phyloP scores from a whole-genome alignment of 2,329 filamentous ascomycete species.

The Paraphaeosphaeria sporulosa region DNA sequence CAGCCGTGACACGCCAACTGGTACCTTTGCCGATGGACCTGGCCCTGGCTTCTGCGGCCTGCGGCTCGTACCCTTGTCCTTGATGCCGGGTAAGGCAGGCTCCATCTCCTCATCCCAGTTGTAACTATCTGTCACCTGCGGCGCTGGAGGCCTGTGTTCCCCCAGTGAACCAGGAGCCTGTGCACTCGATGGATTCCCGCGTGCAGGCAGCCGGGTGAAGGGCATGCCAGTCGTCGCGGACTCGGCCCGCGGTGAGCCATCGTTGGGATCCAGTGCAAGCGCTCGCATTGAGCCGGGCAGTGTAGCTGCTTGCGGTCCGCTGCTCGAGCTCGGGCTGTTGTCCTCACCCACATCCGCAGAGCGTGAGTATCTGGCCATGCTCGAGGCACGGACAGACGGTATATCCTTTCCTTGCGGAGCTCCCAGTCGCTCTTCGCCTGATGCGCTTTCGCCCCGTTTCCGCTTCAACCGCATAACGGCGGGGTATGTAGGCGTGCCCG shows the following conservation, averaged over 20 bases:
- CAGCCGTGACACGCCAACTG: conserved; percentile 87
- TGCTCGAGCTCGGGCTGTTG: conserved; percentile 33
- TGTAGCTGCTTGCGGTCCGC: conserved; percentile 28
- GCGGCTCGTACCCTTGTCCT: conserved; percentile 38
- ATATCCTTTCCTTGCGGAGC: conserved; percentile 39
- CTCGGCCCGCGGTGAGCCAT: conserved; percentile 37
- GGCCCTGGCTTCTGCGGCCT: conserved; percentile 31
- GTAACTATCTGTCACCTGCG: conserved; percentile 56
- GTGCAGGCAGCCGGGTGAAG: conserved; percentile 59
- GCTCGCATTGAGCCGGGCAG: conserved; percentile 40
- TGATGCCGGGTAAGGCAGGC: conserved; percentile 37
- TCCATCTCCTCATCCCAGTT: conserved; percentile 56
- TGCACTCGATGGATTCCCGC: conserved; percentile 43
- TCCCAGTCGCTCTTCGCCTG: conserved; percentile 27
- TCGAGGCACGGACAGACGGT: conserved; percentile 28
- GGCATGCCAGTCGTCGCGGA: conserved; percentile 57
- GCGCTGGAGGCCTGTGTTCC: conserved; percentile 43
- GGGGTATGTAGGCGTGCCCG: conserved; percentile 37
- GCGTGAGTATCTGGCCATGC: conserved; percentile 36
- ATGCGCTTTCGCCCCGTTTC: conserved; percentile 41
- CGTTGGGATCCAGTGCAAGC: conserved; percentile 33
- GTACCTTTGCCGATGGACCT: conserved; percentile 65
- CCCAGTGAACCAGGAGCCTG: conserved; percentile 34
- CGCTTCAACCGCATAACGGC: conserved; percentile 44
- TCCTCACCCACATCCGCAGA: conserved; percentile 37